Evolutionary conservation across 306 rosid genomes (phyloP), one percentile per base, ranked within the genome.

Genomic region (Adenanthera pavonina): DNA sequence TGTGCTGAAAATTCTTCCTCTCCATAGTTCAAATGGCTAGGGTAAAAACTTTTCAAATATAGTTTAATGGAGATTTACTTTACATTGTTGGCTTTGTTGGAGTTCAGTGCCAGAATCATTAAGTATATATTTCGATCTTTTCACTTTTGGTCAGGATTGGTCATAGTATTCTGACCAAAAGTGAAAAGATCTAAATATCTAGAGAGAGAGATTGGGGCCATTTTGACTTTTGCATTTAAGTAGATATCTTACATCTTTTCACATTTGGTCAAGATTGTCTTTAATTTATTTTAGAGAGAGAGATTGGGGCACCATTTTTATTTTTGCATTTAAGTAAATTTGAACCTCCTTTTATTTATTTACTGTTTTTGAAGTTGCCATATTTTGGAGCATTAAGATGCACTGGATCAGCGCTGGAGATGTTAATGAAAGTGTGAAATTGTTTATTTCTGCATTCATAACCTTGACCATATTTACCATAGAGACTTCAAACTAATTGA

Each of bases 381-480:
- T 61, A 10, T 61, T n/a, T 20, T 65, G 66, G 43, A 72, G 60
- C 38, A 41, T n/a, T 61, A 16, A 49, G 78, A 34, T 68, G 48
- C 53, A 59, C 20, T 49, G 53, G 52, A 75, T 57, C n/a, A 46
- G 48, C 74, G 69, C 33, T 25, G 48, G 25, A 7, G 73, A 49
- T 48, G 30, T 49, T 38, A 82, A 75, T 75, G 51, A 36, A 57
- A 69, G 51, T 47, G 54, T 57, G 65, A 34, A 41, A n/a, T 30
- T 51, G 36, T 60, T 56, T 35, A 11, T 77, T 61, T 56, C 43
- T 78, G 76, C 56, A 66, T 46, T 46, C 70, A 44, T 73, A n/a
- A 67, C 47, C 75, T 13, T 15, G 19, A 72, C 38, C 67, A n/a
- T 60, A 60, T 30, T 54, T 65, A 30, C 56, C 43, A 49, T 51